Percentiles rank a stretch among this genome's conserved stretches.
These are phyloP conservation scores for Camellia sinensis DNA, from an alignment of 148 eudicot species.

Conservation along the genomic window DNA sequence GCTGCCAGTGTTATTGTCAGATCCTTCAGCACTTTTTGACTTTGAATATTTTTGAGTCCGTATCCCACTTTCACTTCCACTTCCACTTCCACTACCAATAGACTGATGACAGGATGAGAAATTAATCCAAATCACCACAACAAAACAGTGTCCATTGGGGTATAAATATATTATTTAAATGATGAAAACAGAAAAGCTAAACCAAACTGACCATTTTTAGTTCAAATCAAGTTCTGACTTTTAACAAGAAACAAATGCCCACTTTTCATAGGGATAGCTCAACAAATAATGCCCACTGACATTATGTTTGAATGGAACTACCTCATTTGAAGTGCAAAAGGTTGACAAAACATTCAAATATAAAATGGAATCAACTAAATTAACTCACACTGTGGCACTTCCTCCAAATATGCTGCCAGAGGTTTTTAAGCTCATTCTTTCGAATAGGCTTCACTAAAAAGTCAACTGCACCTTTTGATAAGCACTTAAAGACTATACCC, in stretches of 20 bases:
- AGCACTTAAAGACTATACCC: constrained; percentile 76
- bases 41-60: constrained; percentile 39
- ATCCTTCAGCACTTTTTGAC: constrained; percentile 45
- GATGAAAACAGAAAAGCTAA: constrained; percentile 1
- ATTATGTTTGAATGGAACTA: not conserved
- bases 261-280: constrained; percentile 2
- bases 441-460: constrained; percentile 82
- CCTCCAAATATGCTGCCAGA: constrained; percentile 96
- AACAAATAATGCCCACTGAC: not conserved
- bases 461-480: constrained; percentile 82
- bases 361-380: constrained; percentile 3
- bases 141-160: not conserved
- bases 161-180: not conserved
- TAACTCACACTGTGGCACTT: constrained; percentile 72
- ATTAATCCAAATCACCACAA: constrained; percentile 14
- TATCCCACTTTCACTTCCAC: constrained; percentile 65
- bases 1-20: constrained; percentile 46
- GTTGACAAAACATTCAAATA: constrained; percentile 4
- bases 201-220: constrained; percentile 2
- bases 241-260: not conserved
- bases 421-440: constrained; percentile 77
- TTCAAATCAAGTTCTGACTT: not conserved
- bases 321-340: not conserved
- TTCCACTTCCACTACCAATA: constrained; percentile 47
- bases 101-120: constrained; percentile 35